Evolutionary conservation across 495 filamentous ascomycete species (phyloP), one percentile per base, ranked within the genome.

Genomic region (Trichoderma asperelloides): DNA sequence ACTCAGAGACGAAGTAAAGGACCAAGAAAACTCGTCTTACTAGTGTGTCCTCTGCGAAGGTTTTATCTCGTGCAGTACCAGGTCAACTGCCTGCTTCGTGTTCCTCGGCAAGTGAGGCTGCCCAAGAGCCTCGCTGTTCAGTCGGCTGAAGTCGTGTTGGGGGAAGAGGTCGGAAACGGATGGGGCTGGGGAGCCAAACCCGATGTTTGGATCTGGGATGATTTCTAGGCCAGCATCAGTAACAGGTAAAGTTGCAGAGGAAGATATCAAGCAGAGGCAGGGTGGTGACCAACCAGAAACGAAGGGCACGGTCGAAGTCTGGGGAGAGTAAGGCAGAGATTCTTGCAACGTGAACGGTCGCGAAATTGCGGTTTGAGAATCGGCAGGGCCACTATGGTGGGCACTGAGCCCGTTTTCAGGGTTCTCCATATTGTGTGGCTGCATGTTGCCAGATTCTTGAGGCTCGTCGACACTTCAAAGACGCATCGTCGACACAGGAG

Each of bases 281-380:
- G 41, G 57, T 45, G 55, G 28, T 64, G 67, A 63, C 74, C 69
- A 80, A 96, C 95, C 88, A 68, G 94, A 82, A 68, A 88, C 87
- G 77, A 97, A 96, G 5, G 96, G 89, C 64, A 93, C 85, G 66
- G 97, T 87, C 27, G 92, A 96, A 27, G 91, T 92, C 75, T 97
- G 88, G 2, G 95, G 93, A 18, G 96, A 94, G 77, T 89, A 97
- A 43, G 92, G 91, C 55, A 99, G 80, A 12, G 94, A 94, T 72
- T 98, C 91, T 67, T 91, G 87, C 15, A 98, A 87, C 2, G 77
- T 78, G 69, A 84, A 79, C 0, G 81, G 78, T 62, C 75, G 70
- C 2, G 73, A 66, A 60, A 71, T 71, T 25, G 55, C 55, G 25
- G 12, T 27, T 30, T 60, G 55, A 0, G 55, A 57, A 64, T 21